These are phyloP conservation scores for Kitagawia praeruptora DNA, from an alignment of 129 eudicot species.

Conservation along the genomic window DNA sequence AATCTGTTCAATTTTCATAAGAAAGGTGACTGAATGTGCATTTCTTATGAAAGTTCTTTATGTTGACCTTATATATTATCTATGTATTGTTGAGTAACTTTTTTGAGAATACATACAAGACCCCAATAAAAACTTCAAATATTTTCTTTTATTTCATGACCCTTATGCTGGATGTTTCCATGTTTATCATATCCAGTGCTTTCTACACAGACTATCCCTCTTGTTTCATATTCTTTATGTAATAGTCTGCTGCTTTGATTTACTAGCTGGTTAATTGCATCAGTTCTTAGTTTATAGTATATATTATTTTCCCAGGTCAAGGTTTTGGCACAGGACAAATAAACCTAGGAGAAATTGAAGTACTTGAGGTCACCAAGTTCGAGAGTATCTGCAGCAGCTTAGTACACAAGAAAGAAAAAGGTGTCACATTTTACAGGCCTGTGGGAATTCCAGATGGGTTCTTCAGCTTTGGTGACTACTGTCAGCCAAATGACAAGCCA, in stretches of 20 bases:
- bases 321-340: slow-evolving; percentile 71
- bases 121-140: background rate
- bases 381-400: slow-evolving; percentile 42
- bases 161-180: background rate
- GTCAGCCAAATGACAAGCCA: slow-evolving; percentile 49
- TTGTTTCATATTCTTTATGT: background rate
- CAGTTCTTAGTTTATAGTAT: background rate
- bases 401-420: slow-evolving; percentile 29
- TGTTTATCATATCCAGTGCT: background rate
- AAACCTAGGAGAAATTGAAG: slow-evolving; percentile 73
- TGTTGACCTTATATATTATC: too few species aligned
- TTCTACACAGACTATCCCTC: background rate
- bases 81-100: too few species aligned
- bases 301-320: slow-evolving; percentile 39
- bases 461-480: slow-evolving; percentile 59
- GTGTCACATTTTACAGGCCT: slow-evolving; percentile 70
- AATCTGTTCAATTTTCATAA: too few species aligned
- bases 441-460: slow-evolving; percentile 60
- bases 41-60: background rate
- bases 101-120: too few species aligned
- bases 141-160: background rate
- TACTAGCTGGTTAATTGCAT: background rate
- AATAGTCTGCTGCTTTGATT: background rate
- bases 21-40: too few species aligned
- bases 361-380: slow-evolving; percentile 41